Conservation (phyloP, 177 flowering plant species). For the Vitis hybrid region DNA sequence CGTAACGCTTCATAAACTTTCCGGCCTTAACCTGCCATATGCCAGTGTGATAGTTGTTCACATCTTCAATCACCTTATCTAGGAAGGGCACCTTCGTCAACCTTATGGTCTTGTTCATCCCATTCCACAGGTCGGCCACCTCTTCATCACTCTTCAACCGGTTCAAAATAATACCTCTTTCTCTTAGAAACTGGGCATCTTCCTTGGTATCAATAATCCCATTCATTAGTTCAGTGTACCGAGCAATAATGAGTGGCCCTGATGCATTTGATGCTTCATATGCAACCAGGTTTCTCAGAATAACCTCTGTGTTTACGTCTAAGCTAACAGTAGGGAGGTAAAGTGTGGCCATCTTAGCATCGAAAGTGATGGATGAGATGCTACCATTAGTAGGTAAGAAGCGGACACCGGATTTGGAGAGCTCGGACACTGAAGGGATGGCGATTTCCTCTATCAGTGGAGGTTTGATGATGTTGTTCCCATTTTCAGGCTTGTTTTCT, state of each 20-base stretch:
- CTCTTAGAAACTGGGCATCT: conserved; percentile 37
- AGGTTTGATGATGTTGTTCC: conserved; percentile 12
- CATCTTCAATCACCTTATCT: conserved; percentile 43
- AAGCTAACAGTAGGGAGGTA: conserved; percentile 37
- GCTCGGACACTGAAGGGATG: conserved; percentile 43
- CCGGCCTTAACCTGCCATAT: conserved; percentile 29
- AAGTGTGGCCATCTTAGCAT: conserved; percentile 18
- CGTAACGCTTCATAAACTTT: conserved; percentile 19
- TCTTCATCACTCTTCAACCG: conserved; percentile 41
- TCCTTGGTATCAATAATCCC: conserved; percentile 46
- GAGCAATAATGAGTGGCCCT: conserved; percentile 38
- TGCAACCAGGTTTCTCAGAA: conserved; percentile 43
- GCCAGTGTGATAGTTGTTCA: conserved; percentile 31
- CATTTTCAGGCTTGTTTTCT: conserved; percentile 10
- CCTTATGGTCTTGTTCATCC: conserved; percentile 41
- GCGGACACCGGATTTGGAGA: conserved; percentile 26
- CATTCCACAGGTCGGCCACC: conserved; percentile 41
- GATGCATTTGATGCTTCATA: conserved; percentile 36
- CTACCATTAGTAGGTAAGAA: conserved; percentile 25
- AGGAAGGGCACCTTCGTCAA: conserved; percentile 34
- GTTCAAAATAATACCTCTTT: conserved; percentile 33
- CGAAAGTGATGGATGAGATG: conserved; percentile 32
- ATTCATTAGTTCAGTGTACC: conserved; percentile 47
- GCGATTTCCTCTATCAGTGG: conserved; percentile 45
- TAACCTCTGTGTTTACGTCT: conserved; percentile 33